These are phyloP conservation scores for Xylaria palmicola DNA, from an alignment of 495 filamentous ascomycete genomes.

Conservation along the genomic window DNA sequence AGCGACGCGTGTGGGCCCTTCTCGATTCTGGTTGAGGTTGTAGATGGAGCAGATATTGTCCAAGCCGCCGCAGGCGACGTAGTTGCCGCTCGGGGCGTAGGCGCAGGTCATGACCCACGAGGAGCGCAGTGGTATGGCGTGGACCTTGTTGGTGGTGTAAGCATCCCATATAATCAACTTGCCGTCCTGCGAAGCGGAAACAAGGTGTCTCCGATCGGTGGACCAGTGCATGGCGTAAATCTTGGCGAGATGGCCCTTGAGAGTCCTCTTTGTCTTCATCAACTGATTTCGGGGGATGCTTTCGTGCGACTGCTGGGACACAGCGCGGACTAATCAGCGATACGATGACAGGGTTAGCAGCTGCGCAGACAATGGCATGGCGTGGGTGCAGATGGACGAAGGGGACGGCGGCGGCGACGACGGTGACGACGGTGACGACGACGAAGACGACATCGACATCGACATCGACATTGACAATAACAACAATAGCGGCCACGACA, in stretches of 20 bases:
- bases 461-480: no score
- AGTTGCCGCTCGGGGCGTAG: slow-evolving; percentile 97
- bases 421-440: not conserved
- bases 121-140: slow-evolving; percentile 96
- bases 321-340: slow-evolving; percentile 71
- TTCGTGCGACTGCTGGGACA: slow-evolving; percentile 86
- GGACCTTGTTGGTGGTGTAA: slow-evolving; percentile 99
- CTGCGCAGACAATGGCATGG: not conserved
- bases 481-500: slow-evolving; percentile 7
- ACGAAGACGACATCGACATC: no score
- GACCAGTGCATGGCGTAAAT: slow-evolving; percentile 99
- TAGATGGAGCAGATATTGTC: slow-evolving; percentile 99
- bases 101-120: slow-evolving; percentile 99
- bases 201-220: slow-evolving; percentile 94
- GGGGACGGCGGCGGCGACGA: not conserved
- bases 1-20: slow-evolving; percentile 94
- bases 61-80: slow-evolving; percentile 94
- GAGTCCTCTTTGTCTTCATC: slow-evolving; percentile 92
- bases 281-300: slow-evolving; percentile 79
- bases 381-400: not conserved
- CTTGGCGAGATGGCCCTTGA: slow-evolving; percentile 97
- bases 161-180: slow-evolving; percentile 99
- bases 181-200: slow-evolving; percentile 97
- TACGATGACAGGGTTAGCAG: slow-evolving; percentile 7
- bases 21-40: slow-evolving; percentile 89